Percentiles rank a stretch among this genome's conserved stretches.
These are phyloP conservation scores for Esteya vermicola DNA, from an alignment of 2,329 filamentous ascomycete species.

Conservation along the genomic window DNA sequence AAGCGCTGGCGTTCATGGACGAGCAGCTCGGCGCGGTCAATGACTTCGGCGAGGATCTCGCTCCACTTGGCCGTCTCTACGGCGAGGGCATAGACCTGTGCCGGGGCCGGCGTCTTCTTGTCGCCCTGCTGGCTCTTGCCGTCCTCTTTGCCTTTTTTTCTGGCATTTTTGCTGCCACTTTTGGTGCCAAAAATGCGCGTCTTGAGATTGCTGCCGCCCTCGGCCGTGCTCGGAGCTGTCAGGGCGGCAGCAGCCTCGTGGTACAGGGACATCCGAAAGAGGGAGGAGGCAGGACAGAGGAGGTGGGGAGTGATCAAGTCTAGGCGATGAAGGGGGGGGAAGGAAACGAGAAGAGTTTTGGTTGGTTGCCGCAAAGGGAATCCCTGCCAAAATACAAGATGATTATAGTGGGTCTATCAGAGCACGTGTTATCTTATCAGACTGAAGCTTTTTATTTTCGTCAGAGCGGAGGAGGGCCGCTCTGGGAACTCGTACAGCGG, in stretches of 20 bases:
- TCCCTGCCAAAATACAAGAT: no score
- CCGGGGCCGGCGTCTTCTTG: slow-evolving; percentile 37
- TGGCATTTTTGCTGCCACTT: slow-evolving; percentile 2
- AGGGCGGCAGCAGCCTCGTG: slow-evolving; percentile 76
- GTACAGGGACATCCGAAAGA: slow-evolving; percentile 99
- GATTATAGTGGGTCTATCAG: no score
- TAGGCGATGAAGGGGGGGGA: no score
- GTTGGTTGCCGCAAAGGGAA: no score
- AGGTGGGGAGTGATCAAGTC: no score
- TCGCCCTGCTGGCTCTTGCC: not conserved
- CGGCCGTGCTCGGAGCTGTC: slow-evolving; percentile 41
- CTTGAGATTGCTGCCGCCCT: slow-evolving; percentile 76
- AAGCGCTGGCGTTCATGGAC: slow-evolving; percentile 51
- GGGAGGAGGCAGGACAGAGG: no score
- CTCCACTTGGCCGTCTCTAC: slow-evolving; percentile 89
- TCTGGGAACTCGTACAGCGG: no score
- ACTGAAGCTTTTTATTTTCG: no score
- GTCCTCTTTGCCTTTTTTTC: not conserved
- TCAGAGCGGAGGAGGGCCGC: no score
- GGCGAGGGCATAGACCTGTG: slow-evolving; percentile 76
- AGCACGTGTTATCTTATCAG: no score
- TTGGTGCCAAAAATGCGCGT: slow-evolving; percentile 68
- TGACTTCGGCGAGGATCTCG: slow-evolving; percentile 68
- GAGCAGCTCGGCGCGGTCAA: slow-evolving; percentile 66
- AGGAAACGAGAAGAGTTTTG: no score